phyloP scores from a whole-genome alignment of 805 yeast species.

The Nakazawaea ambrosiae region DNA sequence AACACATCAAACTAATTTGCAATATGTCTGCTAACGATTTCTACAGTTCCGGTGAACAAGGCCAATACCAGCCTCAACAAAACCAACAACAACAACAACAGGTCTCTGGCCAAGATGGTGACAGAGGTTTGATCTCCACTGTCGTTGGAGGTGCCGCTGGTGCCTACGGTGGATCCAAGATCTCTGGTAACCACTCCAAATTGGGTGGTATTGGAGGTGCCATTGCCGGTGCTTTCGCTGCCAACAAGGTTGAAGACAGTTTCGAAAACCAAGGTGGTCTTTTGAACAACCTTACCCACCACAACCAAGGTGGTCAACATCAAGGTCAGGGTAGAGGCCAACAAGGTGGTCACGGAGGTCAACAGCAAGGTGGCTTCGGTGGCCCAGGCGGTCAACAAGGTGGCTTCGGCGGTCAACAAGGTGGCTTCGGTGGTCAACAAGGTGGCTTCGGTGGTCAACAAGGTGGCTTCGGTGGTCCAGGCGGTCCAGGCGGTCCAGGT shows the following conservation, averaged over 20 bases:
- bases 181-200: slow-evolving; percentile 32
- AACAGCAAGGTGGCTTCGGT: slow-evolving; percentile 13
- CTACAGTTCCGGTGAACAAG: slow-evolving; percentile 38
- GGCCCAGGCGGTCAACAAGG: slow-evolving; percentile 12
- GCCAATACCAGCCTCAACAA: slow-evolving; percentile 22
- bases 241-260: slow-evolving; percentile 40
- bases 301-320: slow-evolving; percentile 2
- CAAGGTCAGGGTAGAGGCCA: slow-evolving; percentile 11
- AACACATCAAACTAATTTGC: background rate
- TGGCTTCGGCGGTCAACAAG: slow-evolving; percentile 12
- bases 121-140: slow-evolving; percentile 35
- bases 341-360: slow-evolving; percentile 10
- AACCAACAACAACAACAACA: slow-evolving; percentile 26
- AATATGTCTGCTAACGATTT: slow-evolving; percentile 53
- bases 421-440: slow-evolving; percentile 12
- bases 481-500: slow-evolving; percentile 12
- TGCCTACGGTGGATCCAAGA: slow-evolving; percentile 42
- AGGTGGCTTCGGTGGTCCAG: slow-evolving; percentile 15
- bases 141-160: slow-evolving; percentile 48
- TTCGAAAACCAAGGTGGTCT: slow-evolving; percentile 20
- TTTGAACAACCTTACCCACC: slow-evolving; percentile 3
- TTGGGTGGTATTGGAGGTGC: slow-evolving; percentile 47
- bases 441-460: slow-evolving; percentile 7
- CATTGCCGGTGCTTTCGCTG: slow-evolving; percentile 46
- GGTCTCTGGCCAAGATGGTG: slow-evolving; percentile 17